A percentile compares a stretch with the other conserved stretches of the same genome.
Conservation (phyloP, 805 yeast genomes). For the Cephaloascus albidus region DNA sequence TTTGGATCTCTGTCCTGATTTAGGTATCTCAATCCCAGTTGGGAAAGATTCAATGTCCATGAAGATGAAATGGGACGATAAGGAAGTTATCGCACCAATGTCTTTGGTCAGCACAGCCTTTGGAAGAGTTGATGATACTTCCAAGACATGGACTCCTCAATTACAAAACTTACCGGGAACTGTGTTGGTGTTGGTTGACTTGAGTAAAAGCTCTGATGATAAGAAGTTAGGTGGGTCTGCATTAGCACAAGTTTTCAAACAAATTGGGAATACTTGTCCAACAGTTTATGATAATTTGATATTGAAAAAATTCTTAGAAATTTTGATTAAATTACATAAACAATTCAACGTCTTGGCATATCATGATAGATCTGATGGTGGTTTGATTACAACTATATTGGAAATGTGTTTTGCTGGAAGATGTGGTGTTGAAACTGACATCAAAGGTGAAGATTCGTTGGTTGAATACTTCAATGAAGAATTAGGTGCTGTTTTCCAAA, state of each 20-base stretch:
- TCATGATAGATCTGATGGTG: slow-evolving; percentile 97
- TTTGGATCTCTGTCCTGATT: slow-evolving; percentile 84
- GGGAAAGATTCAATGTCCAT: slow-evolving; percentile 99
- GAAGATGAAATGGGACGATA: slow-evolving; percentile 96
- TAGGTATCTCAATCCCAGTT: slow-evolving; percentile 90
- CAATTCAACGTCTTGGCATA: slow-evolving; percentile 65
- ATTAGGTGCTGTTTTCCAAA: slow-evolving; percentile 93
- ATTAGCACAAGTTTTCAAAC: slow-evolving; percentile 84
- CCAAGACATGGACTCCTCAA: slow-evolving; percentile 93
- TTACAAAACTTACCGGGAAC: slow-evolving; percentile 37
- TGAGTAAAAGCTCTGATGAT: slow-evolving; percentile 59
- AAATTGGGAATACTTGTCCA: slow-evolving; percentile 78
- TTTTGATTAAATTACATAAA: slow-evolving; percentile 67
- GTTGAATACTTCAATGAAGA: slow-evolving; percentile 81
- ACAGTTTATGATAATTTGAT: slow-evolving; percentile 61
- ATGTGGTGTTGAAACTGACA: slow-evolving; percentile 59
- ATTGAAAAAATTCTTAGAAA: slow-evolving; percentile 61
- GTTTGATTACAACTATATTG: slow-evolving; percentile 70
- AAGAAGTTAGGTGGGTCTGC: slow-evolving; percentile 84
- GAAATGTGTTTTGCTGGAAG: slow-evolving; percentile 98
- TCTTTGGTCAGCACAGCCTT: slow-evolving; percentile 88
- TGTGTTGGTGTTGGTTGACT: slow-evolving; percentile 61
- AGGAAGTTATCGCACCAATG: slow-evolving; percentile 92
- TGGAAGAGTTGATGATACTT: slow-evolving; percentile 75
- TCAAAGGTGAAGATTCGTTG: slow-evolving; percentile 33